These are phyloP conservation scores for Xylogone sp. DNA, from an alignment of 2,329 filamentous ascomycete genomes.

Conservation along the genomic window DNA sequence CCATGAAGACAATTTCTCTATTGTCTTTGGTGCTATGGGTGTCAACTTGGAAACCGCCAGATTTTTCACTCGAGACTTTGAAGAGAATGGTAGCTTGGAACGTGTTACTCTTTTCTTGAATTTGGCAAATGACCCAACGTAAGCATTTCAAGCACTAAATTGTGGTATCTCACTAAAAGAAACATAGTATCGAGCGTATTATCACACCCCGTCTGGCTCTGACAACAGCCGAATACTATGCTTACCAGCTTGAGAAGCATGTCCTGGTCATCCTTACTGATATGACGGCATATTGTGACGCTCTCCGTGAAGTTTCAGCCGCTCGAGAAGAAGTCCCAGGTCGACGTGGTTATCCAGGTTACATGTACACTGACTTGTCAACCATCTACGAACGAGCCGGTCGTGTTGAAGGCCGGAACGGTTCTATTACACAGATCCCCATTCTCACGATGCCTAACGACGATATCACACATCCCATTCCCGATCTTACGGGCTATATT, in stretches of 20 bases:
- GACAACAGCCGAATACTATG: constrained; percentile 98
- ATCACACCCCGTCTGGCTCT: constrained; percentile 97
- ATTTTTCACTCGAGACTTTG: constrained; percentile 98
- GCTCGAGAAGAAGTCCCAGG: constrained; percentile 98
- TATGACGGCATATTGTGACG: constrained; percentile 96
- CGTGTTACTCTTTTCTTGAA: constrained; percentile 97
- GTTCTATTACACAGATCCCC: constrained; percentile 98
- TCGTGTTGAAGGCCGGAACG: constrained; percentile 93
- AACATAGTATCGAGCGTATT: constrained; percentile 88
- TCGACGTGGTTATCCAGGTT: constrained; percentile 98
- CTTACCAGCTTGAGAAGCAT: constrained; percentile 99
- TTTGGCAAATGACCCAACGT: constrained; percentile 98
- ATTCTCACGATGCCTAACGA: constrained; percentile 99
- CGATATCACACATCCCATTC: constrained; percentile 98
- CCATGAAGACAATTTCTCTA: constrained; percentile 99
- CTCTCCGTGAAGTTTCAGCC: constrained; percentile 95
- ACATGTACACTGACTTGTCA: constrained; percentile 99
- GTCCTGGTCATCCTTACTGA: constrained; percentile 98
- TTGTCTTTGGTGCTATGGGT: constrained; percentile 99
- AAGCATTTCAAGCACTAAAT: constrained; percentile 33
- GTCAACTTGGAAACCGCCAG: constrained; percentile 98
- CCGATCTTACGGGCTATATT: constrained; percentile 97
- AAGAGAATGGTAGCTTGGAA: constrained; percentile 98
- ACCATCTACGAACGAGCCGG: constrained; percentile 99
- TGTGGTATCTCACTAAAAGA: constrained; percentile 6